phyloP scores from a whole-genome alignment of 2,329 filamentous ascomycete species.

The Trichoderma simmonsii region DNA sequence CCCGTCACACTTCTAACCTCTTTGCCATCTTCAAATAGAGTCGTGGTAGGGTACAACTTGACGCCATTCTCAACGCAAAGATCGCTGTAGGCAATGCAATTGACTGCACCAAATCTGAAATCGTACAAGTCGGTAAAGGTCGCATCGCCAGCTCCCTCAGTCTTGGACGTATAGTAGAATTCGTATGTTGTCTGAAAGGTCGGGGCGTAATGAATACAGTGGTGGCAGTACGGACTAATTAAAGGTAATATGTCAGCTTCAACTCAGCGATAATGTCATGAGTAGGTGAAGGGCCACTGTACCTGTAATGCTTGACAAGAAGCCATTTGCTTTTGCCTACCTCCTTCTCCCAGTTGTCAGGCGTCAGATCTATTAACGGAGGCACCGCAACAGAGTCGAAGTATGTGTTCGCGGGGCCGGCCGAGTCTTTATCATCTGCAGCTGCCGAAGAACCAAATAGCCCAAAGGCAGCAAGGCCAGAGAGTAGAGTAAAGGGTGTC shows the following conservation, averaged over 20 bases:
- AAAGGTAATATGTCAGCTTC: slow-evolving; percentile 29
- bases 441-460: slow-evolving; percentile 17
- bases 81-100: slow-evolving; percentile 81
- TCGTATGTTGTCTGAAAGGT: slow-evolving; percentile 92
- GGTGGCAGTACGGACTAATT: slow-evolving; percentile 58
- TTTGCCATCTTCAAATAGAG: slow-evolving; percentile 77
- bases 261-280: background rate
- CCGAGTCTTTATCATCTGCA: slow-evolving; percentile 29
- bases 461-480: slow-evolving; percentile 38
- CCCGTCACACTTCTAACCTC: slow-evolving; percentile 62
- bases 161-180: slow-evolving; percentile 86
- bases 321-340: slow-evolving; percentile 52
- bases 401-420: slow-evolving; percentile 46
- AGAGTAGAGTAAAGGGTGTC: slow-evolving; percentile 44
- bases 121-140: slow-evolving; percentile 79
- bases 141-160: slow-evolving; percentile 53
- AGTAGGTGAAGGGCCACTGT: slow-evolving; percentile 19
- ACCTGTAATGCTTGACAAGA: slow-evolving; percentile 68
- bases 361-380: slow-evolving; percentile 58
- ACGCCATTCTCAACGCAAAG: slow-evolving; percentile 69
- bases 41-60: slow-evolving; percentile 69
- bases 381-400: slow-evolving; percentile 69
- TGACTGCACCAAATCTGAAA: slow-evolving; percentile 80
- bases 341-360: slow-evolving; percentile 55
- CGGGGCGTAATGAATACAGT: slow-evolving; percentile 78